Percentiles rank a stretch among this genome's conserved stretches.
These are phyloP conservation scores for Climacium dendroides DNA, from an alignment of 225 moss, liverwort and hornwort genomes.

Conservation along the genomic window DNA sequence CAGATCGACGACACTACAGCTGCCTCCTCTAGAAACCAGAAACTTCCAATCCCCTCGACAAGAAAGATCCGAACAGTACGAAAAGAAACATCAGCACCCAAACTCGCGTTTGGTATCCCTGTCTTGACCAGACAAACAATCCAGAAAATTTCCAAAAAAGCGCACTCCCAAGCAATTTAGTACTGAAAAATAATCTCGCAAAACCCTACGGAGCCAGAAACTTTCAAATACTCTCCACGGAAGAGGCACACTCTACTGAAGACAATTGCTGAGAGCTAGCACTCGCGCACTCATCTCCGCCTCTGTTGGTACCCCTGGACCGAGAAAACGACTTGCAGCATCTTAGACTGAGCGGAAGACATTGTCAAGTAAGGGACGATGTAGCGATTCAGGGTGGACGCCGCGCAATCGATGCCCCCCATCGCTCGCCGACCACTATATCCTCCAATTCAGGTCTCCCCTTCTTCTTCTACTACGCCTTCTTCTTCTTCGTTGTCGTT, in stretches of 20 bases:
- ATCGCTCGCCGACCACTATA: conserved; percentile 9
- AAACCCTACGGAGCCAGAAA: neutral
- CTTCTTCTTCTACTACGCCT: neutral
- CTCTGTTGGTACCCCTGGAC: conserved; percentile 1
- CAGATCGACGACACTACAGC: neutral
- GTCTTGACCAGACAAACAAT: neutral
- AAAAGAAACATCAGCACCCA: neutral
- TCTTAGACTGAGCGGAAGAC: neutral
- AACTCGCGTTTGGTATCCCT: neutral
- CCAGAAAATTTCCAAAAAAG: neutral
- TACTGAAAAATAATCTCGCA: neutral
- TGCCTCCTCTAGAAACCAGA: neutral
- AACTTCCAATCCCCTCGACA: neutral
- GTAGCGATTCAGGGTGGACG: neutral
- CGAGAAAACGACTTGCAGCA: neutral
- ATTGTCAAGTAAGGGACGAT: neutral
- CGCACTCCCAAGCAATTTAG: neutral
- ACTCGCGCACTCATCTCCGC: neutral
- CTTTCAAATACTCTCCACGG: neutral
- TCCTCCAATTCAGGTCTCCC: neutral
- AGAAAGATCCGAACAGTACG: neutral
- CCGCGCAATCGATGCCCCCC: neutral
- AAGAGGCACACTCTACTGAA: neutral
- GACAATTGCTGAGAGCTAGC: neutral
- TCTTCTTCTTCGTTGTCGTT: neutral